A percentile compares a stretch with the other conserved stretches of the same genome.
Evolutionary conservation across 208 protist genomes (phyloP).

Genomic region (Herpetomonas samuelpessoai): DNA sequence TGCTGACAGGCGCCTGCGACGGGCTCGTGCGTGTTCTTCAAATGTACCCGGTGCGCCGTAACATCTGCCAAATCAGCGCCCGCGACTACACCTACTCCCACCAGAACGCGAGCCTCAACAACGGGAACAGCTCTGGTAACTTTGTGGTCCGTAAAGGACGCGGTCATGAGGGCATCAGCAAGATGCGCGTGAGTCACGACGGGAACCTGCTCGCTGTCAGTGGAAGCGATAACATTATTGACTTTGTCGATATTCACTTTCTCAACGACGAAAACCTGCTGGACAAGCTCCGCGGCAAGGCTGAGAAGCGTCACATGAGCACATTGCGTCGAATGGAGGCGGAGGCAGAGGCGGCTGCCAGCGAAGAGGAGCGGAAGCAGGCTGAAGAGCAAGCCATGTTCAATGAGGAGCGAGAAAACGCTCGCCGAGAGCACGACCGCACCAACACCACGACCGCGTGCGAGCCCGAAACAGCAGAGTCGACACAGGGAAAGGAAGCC

Average conservation of each 20-base stretch:
- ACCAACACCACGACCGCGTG: not conserved
- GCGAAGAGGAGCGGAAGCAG: conserved; percentile 13
- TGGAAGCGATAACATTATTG: conserved; percentile 77
- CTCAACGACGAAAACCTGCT: conserved; percentile 72
- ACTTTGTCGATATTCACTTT: conserved; percentile 90
- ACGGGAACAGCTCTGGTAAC: conserved; percentile 13
- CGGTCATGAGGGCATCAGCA: conserved; percentile 67
- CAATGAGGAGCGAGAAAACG: not conserved
- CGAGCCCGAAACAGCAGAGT: not conserved
- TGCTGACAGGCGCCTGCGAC: conserved; percentile 86
- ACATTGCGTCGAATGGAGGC: conserved; percentile 65
- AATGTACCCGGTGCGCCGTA: conserved; percentile 85
- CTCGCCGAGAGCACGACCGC: not conserved
- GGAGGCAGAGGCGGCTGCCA: conserved; percentile 16
- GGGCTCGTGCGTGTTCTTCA: conserved; percentile 85
- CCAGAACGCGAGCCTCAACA: conserved; percentile 31
- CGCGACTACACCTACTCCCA: conserved; percentile 84
- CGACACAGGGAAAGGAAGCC: too few species aligned
- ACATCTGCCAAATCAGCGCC: conserved; percentile 86
- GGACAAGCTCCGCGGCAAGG: conserved; percentile 64
- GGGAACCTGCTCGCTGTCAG: conserved; percentile 71
- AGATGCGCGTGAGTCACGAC: conserved; percentile 78
- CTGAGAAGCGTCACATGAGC: conserved; percentile 75
- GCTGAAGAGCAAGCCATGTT: not conserved
- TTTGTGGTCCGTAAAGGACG: conserved; percentile 45